These are phyloP conservation scores for Pseudoscleropodium purum DNA, from an alignment of 225 moss, liverwort and hornwort species.

Conservation along the genomic window DNA sequence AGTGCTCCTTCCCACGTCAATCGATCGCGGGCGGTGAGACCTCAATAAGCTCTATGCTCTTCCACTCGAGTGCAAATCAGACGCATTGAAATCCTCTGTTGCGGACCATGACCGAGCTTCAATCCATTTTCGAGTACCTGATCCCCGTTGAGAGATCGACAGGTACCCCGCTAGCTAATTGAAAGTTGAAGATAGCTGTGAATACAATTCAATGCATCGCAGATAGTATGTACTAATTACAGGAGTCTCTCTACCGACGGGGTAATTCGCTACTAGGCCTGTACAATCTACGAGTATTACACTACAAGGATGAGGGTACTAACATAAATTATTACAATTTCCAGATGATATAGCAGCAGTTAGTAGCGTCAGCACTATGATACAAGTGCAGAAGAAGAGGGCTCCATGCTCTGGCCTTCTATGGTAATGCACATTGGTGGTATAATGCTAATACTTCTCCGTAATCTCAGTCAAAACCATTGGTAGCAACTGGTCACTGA, in stretches of 20 bases:
- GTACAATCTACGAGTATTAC: neutral
- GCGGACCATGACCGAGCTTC: conserved; percentile 42
- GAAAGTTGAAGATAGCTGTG: neutral
- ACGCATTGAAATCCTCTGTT: conserved; percentile 15
- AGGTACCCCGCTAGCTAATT: conserved; percentile 5
- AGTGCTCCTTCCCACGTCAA: neutral
- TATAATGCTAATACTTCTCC: neutral
- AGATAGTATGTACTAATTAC: conserved; percentile 2
- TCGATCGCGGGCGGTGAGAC: neutral
- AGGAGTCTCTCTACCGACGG: neutral
- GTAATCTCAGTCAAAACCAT: conserved; percentile 8
- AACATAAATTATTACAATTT: neutral
- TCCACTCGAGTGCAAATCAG: conserved; percentile 5
- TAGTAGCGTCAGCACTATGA: conserved; percentile 3
- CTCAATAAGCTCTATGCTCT: neutral
- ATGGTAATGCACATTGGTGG: neutral
- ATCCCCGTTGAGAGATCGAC: conserved; percentile 7
- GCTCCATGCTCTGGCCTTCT: neutral
- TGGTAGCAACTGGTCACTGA: conserved; percentile 5
- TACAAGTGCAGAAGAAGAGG: neutral
- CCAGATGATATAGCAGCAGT: neutral
- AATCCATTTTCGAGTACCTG: conserved; percentile 21
- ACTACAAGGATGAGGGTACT: neutral
- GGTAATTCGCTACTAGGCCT: neutral
- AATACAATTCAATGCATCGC: neutral